Percentiles rank a stretch among this genome's conserved stretches.
Evolutionary conservation across 2,329 filamentous ascomycete genomes (phyloP).

Genomic region (Nemania diffusa): DNA sequence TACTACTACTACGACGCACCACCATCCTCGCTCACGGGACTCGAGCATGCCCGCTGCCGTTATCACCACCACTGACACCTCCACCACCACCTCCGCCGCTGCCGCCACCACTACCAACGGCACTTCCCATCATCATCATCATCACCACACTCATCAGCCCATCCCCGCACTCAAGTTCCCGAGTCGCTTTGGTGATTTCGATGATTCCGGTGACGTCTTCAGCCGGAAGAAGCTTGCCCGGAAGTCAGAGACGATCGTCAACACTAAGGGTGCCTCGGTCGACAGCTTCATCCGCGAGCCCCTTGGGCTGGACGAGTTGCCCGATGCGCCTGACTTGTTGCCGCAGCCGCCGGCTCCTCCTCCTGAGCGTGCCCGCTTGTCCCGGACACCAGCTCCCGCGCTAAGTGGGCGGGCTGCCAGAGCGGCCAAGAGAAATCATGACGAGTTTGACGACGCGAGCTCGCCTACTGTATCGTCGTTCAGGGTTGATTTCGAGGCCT

Average conservation of each 20-base stretch:
- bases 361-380: conserved; percentile 44
- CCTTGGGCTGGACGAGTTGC: conserved; percentile 38
- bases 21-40: conserved; percentile 41
- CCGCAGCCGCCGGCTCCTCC: conserved; percentile 40
- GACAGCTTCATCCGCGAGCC: conserved; percentile 47
- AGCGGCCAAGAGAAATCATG: conserved; percentile 62
- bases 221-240: conserved; percentile 42
- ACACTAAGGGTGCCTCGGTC: conserved; percentile 40
- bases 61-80: conserved; percentile 44
- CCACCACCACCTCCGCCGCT: conserved; percentile 42
- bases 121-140: conserved; percentile 29
- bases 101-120: conserved; percentile 39
- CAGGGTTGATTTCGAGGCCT: conserved; percentile 58
- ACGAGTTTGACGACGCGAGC: conserved; percentile 63
- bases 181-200: conserved; percentile 43
- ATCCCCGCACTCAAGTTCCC: conserved; percentile 40
- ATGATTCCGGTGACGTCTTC: conserved; percentile 36
- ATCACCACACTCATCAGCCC: conserved; percentile 32
- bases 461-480: conserved; percentile 65
- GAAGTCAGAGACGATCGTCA: conserved; percentile 40
- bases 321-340: conserved; percentile 40
- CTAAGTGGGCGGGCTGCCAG: conserved; percentile 47
- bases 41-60: conserved; percentile 48
- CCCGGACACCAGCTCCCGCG: conserved; percentile 46
- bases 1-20: too few relatives aligned